A percentile compares a stretch with the other conserved stretches of the same genome.
Conservation (phyloP, 805 yeast species). For the Wickerhamomyces ciferrii region DNA sequence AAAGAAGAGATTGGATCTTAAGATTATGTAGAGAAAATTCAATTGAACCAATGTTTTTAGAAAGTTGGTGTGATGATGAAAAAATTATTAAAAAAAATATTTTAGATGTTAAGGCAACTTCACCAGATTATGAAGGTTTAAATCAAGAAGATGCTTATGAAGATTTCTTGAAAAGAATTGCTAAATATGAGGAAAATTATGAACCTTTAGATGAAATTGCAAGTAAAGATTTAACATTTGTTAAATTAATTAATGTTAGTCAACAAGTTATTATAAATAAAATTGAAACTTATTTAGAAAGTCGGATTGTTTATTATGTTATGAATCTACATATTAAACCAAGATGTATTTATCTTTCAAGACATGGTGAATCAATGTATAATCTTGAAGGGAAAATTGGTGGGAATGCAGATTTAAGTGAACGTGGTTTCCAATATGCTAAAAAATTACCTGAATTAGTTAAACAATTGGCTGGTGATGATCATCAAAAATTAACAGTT, state of each 20-base stretch:
- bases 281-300: conserved; percentile 83
- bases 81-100: conserved; percentile 75
- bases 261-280: conserved; percentile 84
- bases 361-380: conserved; percentile 94
- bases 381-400: conserved; percentile 94
- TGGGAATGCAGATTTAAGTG: conserved; percentile 84
- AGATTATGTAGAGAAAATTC: conserved; percentile 55
- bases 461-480: conserved; percentile 46
- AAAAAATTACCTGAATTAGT: conserved; percentile 75
- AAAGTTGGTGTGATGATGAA: conserved; percentile 84
- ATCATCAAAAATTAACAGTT: conserved; percentile 67
- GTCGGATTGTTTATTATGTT: conserved; percentile 89
- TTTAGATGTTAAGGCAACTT: conserved; percentile 78
- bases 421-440: conserved; percentile 82
- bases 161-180: conserved; percentile 72
- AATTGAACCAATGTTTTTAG: conserved; percentile 88
- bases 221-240: conserved; percentile 70
- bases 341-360: conserved; percentile 84
- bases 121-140: conserved; percentile 71
- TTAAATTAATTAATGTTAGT: conserved; percentile 83
- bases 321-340: conserved; percentile 95
- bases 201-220: conserved; percentile 61
- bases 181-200: conserved; percentile 67
- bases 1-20: conserved; percentile 61
- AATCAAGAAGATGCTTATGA: conserved; percentile 67